Evolutionary conservation across 148 eudicot species (phyloP), one percentile per base, ranked within the genome.

Genomic region (Talinum fruticosum): DNA sequence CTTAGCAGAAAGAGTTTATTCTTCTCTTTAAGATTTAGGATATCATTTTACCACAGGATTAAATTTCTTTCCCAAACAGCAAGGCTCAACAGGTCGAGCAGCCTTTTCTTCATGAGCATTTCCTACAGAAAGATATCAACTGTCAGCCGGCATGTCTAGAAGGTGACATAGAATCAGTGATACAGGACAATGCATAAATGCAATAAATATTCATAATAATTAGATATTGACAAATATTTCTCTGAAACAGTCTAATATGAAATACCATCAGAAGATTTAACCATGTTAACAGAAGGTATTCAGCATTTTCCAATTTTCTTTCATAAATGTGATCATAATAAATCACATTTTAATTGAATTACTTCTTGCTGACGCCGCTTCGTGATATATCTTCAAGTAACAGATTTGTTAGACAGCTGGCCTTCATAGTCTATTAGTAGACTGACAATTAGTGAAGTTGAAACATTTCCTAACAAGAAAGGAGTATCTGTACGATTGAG

Each of bases 121-220:
- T 79, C 83, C 98, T 91, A 80, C 83, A 85, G 59, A 76, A 77
- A 32, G 65, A 76, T n/a, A 80, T 33, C 78, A 79, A 78, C 47
- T 59, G 54, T 71, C 70, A 74, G 34, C 53, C 44, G 32, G 62
- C n/a, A 79, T 75, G 57, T 70, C 64, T 75, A 37, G 7, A 77
- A 10, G 68, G 29, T 45, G 66, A 44, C 37, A 18, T 41, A 44
- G 19, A 37, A 24, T n/a, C 64, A 73, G 18, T 36, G 65, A 65
- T 71, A 41, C 49, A 69, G 10, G 16, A 44, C 26, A 24, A 32
- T 71, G 53, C 28, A 61, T 33, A 66, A 33, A 32, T 66, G 6
- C 12, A 66, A 32, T 32, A 66, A 57, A 32, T 66, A 66, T 65
- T 18, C 2, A 26, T 10, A 3, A 12, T 1, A 2, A 32, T 0